Percentiles rank a stretch among this genome's conserved stretches.
Evolutionary conservation across 2,329 filamentous ascomycete species (phyloP).

Genomic region (Aspergillus tanneri): DNA sequence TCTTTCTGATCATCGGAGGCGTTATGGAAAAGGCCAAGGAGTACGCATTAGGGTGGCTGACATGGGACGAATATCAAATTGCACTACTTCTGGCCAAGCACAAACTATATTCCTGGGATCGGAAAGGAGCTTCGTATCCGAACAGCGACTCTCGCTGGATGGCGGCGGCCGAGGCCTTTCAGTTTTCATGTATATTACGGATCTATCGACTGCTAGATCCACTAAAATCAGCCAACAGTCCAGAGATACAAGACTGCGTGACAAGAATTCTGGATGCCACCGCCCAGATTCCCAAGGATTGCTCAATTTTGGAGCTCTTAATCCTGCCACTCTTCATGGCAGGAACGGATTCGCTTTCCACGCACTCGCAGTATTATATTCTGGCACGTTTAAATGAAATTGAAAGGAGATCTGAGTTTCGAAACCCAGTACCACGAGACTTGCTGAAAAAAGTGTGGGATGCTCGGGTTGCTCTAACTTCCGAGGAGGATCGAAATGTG

Average conservation of each 20-base stretch:
- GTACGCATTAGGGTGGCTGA: constrained; percentile 21
- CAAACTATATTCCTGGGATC: constrained; percentile 26
- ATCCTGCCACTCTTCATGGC: constrained; percentile 34
- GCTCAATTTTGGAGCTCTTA: constrained; percentile 26
- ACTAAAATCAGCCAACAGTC: constrained; percentile 16
- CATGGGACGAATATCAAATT: constrained; percentile 20
- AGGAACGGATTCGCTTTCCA: constrained; percentile 28
- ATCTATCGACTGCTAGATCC: constrained; percentile 28
- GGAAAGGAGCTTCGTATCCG: constrained; percentile 22
- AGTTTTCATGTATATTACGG: constrained; percentile 30
- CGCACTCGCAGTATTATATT: constrained; percentile 33
- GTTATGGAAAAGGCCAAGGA: constrained; percentile 30
- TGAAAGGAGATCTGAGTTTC: constrained; percentile 27
- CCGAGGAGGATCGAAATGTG: constrained; percentile 24
- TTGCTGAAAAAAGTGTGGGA: constrained; percentile 29
- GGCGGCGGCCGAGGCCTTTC: constrained; percentile 27
- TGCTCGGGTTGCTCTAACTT: constrained; percentile 21
- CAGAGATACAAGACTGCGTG: constrained; percentile 29
- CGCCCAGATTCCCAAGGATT: constrained; percentile 23
- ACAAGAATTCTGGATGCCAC: constrained; percentile 27
- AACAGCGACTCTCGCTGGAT: constrained; percentile 26
- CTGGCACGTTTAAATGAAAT: constrained; percentile 27
- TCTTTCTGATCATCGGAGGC: constrained; percentile 31
- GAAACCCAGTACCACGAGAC: constrained; percentile 22
- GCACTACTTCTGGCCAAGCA: constrained; percentile 18